Evolutionary conservation across 257 asterid genomes (phyloP).

Genomic region (Solanum stenotomum): DNA sequence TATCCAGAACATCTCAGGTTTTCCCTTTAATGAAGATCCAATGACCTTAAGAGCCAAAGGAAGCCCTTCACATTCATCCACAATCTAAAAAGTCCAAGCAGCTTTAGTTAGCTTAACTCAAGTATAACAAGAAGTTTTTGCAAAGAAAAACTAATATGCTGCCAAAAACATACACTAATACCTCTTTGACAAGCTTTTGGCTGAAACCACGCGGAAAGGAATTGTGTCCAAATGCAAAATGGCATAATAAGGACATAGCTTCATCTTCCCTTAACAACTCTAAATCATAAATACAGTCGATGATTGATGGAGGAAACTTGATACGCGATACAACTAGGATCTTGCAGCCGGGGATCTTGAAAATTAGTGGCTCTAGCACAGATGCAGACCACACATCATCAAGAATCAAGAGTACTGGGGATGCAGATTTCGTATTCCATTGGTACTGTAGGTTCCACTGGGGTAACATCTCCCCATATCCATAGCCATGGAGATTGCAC

Average conservation of each 20-base stretch:
- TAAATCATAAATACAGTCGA: constrained; percentile 50
- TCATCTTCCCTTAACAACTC: constrained; percentile 70
- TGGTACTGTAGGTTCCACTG: constrained; percentile 18
- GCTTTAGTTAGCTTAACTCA: not conserved
- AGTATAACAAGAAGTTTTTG: not conserved
- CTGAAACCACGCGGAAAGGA: constrained; percentile 45
- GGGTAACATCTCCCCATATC: constrained; percentile 23
- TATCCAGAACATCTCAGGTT: constrained; percentile 74
- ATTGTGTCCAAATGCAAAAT: constrained; percentile 66
- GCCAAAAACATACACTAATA: not conserved
- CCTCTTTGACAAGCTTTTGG: constrained; percentile 61
- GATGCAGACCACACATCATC: constrained; percentile 90
- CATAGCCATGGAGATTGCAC: constrained; percentile 5
- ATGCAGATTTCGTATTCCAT: constrained; percentile 10
- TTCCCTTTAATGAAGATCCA: constrained; percentile 75
- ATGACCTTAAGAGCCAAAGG: constrained; percentile 89
- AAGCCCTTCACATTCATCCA: constrained; percentile 80
- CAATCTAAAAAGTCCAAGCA: constrained; percentile 35
- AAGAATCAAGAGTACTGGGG: constrained; percentile 46
- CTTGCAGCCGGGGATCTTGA: constrained; percentile 64
- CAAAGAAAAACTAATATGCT: not conserved
- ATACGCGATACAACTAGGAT: constrained; percentile 69
- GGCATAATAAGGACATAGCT: constrained; percentile 67
- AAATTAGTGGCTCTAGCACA: constrained; percentile 49
- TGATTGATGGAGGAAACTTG: constrained; percentile 53